Conservation (phyloP, 2,329 filamentous ascomycete genomes). For the Leptosphaerulina australis region DNA sequence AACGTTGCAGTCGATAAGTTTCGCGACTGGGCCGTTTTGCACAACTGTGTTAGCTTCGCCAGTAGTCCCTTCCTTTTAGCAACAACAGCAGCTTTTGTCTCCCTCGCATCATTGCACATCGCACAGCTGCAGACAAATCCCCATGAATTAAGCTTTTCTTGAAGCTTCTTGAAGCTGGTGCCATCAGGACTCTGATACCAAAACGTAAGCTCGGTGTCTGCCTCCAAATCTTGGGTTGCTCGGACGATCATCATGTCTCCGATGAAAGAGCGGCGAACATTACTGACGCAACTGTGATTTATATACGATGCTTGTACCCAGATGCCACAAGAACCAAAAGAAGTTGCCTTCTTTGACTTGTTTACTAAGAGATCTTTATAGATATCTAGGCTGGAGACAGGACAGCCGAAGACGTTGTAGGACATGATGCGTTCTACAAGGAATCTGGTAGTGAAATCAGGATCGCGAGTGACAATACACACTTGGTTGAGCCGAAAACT, state of each 20-base stretch:
- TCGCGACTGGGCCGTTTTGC: not conserved
- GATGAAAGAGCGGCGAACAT: conserved; percentile 46
- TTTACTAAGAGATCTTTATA: conserved; percentile 16
- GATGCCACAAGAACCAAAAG: conserved; percentile 39
- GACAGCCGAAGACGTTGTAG: conserved; percentile 55
- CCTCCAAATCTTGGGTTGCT: conserved; percentile 43
- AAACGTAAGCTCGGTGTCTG: conserved; percentile 26
- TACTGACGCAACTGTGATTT: conserved; percentile 53
- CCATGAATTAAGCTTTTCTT: not conserved
- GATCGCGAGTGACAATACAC: not conserved
- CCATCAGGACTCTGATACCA: conserved; percentile 12
- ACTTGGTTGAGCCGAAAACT: not conserved
- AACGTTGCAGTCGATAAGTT: not conserved
- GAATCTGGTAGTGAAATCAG: conserved; percentile 49
- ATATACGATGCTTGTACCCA: conserved; percentile 50
- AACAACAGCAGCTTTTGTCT: not conserved
- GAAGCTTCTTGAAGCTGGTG: not conserved
- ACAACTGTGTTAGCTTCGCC: not conserved
- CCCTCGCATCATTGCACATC: not conserved
- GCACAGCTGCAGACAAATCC: not conserved
- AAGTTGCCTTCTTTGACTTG: not conserved
- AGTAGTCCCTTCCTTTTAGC: not conserved
- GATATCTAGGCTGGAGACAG: conserved; percentile 20
- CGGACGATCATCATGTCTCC: conserved; percentile 50
- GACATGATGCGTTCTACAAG: conserved; percentile 53